Base-by-base conservation (phyloP, 2,329 filamentous ascomycete species). In the Ilyonectria sp. region DNA sequence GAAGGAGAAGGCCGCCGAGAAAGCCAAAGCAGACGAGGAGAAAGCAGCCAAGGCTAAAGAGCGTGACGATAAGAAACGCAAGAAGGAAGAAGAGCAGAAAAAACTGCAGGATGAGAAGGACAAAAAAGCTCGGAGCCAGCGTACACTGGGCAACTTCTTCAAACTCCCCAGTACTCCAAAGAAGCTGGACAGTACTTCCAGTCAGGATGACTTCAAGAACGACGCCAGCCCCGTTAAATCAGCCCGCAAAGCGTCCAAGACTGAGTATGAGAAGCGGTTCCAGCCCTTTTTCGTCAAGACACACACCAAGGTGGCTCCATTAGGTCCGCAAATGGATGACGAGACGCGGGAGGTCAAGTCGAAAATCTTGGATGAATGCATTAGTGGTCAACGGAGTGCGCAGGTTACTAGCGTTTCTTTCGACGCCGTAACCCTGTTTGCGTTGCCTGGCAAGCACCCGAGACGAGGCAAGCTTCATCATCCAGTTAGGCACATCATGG, bases 221-320 rank as follows among this genome's bases (percentile, higher is more conserved):
- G 78, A 83, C 70, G 60, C 69, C 8, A 67, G 74, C 43, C 63
- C 67, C 13, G 44, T 57, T 13, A 75, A 70, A 40, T n/a, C 56
- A 23, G 29, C 66, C 8, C 56, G 46, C 8, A 71, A 75, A 35
- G 40, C 60, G n/a, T 60, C 68, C 29, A 76, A 71, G 56, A 86
- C 87, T 0, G 86, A 89, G 50, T 95, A 94, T 72, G 83, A 92
- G 19, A 90, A 89, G 71, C 84, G 86, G 40, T 98, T 98, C 75
- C 87, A 94, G 35, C 91, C 93, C 0, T 98, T 98, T 79, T 95
- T 92, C 69, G 77, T 96, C 52, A 92, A 94, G 65, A 86, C 90
- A 3, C 87, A 94, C 75, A 92, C 94, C 1, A 88, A 82, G n/a
- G 73, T 98, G 60, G 94, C 94, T 0, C 85, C 86, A 0, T 82